These are phyloP conservation scores for Dentipellis fragilis DNA, from an alignment of 768 basidiomycete species.

Conservation along the genomic window DNA sequence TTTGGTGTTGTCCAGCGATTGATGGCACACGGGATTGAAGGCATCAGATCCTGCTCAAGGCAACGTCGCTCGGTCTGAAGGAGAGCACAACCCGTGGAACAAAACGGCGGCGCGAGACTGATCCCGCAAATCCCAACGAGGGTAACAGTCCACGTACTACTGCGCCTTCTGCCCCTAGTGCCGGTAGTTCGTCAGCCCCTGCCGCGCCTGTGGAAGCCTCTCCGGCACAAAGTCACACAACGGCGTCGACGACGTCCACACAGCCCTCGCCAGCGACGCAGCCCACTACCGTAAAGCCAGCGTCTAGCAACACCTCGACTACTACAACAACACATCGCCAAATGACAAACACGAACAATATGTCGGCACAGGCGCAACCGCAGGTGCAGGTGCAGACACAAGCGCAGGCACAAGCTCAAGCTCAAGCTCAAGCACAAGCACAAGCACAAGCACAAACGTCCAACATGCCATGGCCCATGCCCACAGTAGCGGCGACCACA, in stretches of 20 bases:
- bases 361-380: background rate
- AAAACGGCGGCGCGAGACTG: conserved; percentile 45
- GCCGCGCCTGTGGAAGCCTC: conserved; percentile 5
- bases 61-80: conserved; percentile 68
- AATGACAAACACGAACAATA: conserved; percentile 4
- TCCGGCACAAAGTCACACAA: conserved; percentile 10
- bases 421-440: too few species aligned
- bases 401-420: too few species aligned
- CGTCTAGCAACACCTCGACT: conserved; percentile 5
- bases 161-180: background rate
- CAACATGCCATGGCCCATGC: conserved; percentile 15
- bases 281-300: background rate
- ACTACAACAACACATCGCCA: conserved; percentile 6
- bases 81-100: conserved; percentile 57
- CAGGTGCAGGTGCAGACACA: background rate
- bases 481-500: conserved; percentile 12
- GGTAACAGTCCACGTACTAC: background rate
- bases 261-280: conserved; percentile 13
- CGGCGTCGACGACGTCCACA: conserved; percentile 9
- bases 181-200: conserved; percentile 7
- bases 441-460: background rate
- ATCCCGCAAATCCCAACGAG: conserved; percentile 2
- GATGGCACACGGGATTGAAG: conserved; percentile 25
- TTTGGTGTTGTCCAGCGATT: background rate
- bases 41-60: conserved; percentile 78